Evolutionary conservation across 1,139 yeast genomes (phyloP), one percentile per base, ranked within the genome.

Genomic region (Zygosaccharomyces sapae): DNA sequence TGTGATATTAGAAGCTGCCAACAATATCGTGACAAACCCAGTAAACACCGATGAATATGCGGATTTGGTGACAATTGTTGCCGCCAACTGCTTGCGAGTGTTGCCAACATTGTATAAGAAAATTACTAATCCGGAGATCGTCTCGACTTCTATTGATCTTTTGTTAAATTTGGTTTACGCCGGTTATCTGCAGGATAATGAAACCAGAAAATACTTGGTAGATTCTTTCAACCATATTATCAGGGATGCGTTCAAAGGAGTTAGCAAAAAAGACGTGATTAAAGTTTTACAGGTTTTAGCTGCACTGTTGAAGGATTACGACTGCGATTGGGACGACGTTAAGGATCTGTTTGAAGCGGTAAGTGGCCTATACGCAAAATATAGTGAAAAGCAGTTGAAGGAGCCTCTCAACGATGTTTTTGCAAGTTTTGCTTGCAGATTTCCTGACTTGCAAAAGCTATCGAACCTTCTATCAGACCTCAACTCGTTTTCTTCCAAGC

Each of bases 401-500:
- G 68, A 68, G 24, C 75, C 79, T 2, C 71, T 90, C 44, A 80
- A 84, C 18, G 67, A 68, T 2, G 76, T 89, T 1, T 83, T 87
- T 55, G 59, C 60, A 4, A 76, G 79, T 24, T 73, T 90, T 50
- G 89, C 92, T 8, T 61, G 61, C 1, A 76, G 75, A 49, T 78
- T 79, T 49, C 59, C 60, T 1, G 75, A 74, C 6, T 68, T 77
- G 33, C 61, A 65, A 18, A 63, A 69, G 5, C 77, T 81, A 22
- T 77, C 84, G 1, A 58, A 63, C 0, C 63, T 88, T 18, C 63
- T 88, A 9, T 70, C 69, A 2, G 87, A 81, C 29, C 69, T 92
- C 52, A 90, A 90, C 62, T 74, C 96, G 0, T 86, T 72, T 58
- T 79, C 89, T 0, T 61, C 66, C 1, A 76, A 71, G 40, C 75